Evolutionary conservation across 352 stramenopile genomes (phyloP), one percentile per base, ranked within the genome.

Genomic region (Globisporangium sylvaticum): DNA sequence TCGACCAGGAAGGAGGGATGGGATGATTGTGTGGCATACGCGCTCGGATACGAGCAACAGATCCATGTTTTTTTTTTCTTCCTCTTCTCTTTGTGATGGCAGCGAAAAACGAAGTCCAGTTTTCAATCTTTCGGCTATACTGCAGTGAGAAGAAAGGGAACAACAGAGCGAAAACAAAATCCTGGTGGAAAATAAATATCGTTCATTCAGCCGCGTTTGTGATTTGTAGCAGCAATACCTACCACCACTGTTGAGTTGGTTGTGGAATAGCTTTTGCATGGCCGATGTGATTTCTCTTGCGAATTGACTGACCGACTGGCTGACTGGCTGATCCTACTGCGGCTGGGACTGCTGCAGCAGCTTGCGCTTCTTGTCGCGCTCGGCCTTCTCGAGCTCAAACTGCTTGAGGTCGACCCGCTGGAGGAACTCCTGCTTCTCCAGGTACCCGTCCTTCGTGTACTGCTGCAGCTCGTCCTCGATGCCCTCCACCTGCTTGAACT

Each of bases 341-440:
- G 34, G 29, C 12, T 63, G 52, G 48, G 71, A 58, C 22, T 80
- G 69, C 66, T 85, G 77, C 58, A 85, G 79, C 8, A 79, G 67
- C 64, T 83, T 84, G 56, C 82, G 84, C 56, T 90, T 76, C 37
- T 84, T 84, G 50, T 97, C 91, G 4, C 90, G 84, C 64, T 95
- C 88, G 1, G 88, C 85, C 62, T 94, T 95, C 56, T 97, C 91
- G 18, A 96, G 84, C 68, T 97, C 91, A 59, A 97, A 97, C 52
- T 88, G 84, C 32, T 95, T 94, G 48, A 83, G 66, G 66, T 97
- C 91, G 24, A 97, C 75, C 24, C 91, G 87, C 59, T 94, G 78
- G 50, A 99, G 81, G 76, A 99, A 99, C 69, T 98, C 91, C 66
- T 98, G 93, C 72, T 98, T 98, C 63, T 98, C 94, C 60, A 98